Conservation (phyloP, 192 early-diverging fungal genomes). For the Lobulomyces angularis region DNA sequence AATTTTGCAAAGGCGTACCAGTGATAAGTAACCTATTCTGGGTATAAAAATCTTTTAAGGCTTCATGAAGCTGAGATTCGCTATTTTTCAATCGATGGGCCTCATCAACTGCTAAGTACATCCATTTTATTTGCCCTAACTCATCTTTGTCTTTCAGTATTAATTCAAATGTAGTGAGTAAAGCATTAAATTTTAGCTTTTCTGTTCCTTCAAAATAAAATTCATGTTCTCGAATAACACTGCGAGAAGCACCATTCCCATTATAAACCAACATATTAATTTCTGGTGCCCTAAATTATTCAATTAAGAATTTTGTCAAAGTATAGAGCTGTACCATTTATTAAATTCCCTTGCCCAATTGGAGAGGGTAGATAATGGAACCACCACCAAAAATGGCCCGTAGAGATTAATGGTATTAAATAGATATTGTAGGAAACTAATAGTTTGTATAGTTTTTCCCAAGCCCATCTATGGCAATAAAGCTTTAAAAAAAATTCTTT, state of each 20-base stretch:
- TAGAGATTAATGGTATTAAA: conserved; percentile 76
- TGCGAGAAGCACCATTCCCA: conserved; percentile 67
- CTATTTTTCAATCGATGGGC: conserved; percentile 96
- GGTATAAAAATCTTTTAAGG: conserved; percentile 73
- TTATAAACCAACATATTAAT: conserved; percentile 57
- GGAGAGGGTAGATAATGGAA: conserved; percentile 87
- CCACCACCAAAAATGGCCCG: conserved; percentile 92
- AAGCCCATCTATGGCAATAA: conserved; percentile 15
- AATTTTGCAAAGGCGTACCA: conserved; percentile 98
- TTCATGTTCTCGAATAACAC: conserved; percentile 88
- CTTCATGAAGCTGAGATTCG: conserved; percentile 85
- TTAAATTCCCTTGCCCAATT: conserved; percentile 94
- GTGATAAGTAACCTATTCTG: conserved; percentile 89
- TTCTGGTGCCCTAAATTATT: not conserved
- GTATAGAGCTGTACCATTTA: too few species aligned
- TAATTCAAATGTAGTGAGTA: conserved; percentile 92
- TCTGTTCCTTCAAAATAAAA: conserved; percentile 26
- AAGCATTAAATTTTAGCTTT: conserved; percentile 66
- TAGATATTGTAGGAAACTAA: conserved; percentile 47
- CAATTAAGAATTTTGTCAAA: conserved; percentile 6
- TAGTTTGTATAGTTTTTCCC: not conserved
- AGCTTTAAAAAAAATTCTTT: conserved; percentile 1
- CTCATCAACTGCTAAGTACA: conserved; percentile 90
- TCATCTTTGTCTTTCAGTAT: conserved; percentile 80
- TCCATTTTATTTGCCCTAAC: conserved; percentile 78